Evolutionary conservation across 2,329 filamentous ascomycete species (phyloP).

Genomic region (Pseudocercospora fuligena): DNA sequence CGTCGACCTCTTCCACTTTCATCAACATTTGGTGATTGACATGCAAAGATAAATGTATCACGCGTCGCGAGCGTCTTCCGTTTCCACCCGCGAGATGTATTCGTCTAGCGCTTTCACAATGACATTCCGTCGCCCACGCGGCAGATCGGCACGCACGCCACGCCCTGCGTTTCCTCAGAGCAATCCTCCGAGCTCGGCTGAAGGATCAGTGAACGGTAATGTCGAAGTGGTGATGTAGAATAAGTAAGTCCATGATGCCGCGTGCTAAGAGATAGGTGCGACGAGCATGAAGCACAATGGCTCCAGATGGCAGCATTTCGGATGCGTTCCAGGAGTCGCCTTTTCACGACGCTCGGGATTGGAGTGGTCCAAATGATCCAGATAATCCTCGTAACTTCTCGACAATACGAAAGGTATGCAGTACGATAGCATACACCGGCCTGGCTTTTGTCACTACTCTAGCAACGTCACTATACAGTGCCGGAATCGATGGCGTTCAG

Average conservation of each 20-base stretch:
- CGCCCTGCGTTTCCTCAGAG: constrained; percentile 7
- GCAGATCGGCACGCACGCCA: constrained; percentile 4
- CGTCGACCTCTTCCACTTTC: background rate
- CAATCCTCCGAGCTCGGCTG: constrained; percentile 1
- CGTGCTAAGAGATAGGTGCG: background rate
- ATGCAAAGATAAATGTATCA: background rate
- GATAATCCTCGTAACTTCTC: constrained; percentile 41
- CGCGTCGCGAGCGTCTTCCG: background rate
- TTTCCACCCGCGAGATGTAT: background rate
- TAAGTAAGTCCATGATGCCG: background rate
- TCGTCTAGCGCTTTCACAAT: background rate
- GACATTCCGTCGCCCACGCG: background rate
- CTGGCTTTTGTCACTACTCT: constrained; percentile 41
- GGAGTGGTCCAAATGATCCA: constrained; percentile 36
- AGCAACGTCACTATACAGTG: constrained; percentile 40
- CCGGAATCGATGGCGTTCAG: constrained; percentile 33
- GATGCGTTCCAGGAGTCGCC: background rate
- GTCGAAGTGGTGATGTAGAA: background rate
- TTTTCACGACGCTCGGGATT: constrained; percentile 34
- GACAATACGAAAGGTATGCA: constrained; percentile 28
- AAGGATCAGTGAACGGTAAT: background rate
- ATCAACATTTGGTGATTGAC: background rate
- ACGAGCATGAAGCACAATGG: background rate
- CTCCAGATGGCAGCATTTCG: background rate
- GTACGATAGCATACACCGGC: constrained; percentile 35